A percentile compares a stretch with the other conserved stretches of the same genome.
Evolutionary conservation across 2,329 filamentous ascomycete species (phyloP).

Genomic region (Fusarium nygamai): DNA sequence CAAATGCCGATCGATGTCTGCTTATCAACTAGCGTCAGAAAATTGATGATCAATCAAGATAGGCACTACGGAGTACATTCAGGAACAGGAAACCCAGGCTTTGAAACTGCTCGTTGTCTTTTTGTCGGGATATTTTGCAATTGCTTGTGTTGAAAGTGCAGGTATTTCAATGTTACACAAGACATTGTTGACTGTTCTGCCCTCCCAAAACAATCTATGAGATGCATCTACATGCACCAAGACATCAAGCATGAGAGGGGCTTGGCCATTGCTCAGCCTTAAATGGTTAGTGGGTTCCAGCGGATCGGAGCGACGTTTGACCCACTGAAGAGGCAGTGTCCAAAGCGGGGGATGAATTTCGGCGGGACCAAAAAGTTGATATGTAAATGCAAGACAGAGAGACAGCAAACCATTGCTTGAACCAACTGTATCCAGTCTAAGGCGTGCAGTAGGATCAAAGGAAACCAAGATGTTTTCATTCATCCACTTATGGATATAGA

Average conservation of each 20-base stretch:
- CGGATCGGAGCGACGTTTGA: conserved; percentile 19
- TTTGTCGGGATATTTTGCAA: neutral
- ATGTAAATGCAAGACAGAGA: neutral
- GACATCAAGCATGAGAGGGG: neutral
- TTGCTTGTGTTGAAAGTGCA: neutral
- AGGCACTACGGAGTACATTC: neutral
- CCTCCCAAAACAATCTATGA: neutral
- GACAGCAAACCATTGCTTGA: neutral
- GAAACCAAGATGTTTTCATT: neutral
- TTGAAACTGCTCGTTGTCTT: neutral
- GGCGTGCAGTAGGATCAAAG: neutral
- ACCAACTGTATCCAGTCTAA: neutral
- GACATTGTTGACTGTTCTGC: neutral
- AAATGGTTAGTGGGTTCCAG: conserved; percentile 17
- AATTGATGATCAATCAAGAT: conserved; percentile 29
- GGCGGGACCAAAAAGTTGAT: neutral
- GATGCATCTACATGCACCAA: neutral
- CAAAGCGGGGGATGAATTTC: neutral
- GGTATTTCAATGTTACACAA: neutral
- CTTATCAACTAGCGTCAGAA: conserved; percentile 19
- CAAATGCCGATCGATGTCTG: conserved; percentile 16
- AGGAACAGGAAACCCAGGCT: neutral
- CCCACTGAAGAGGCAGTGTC: conserved; percentile 29
- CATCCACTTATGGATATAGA: neutral
- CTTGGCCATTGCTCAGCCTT: conserved; percentile 26